Evolutionary conservation across 73 alveolate species (phyloP).

Genomic region (Blepharisma stoltei): DNA sequence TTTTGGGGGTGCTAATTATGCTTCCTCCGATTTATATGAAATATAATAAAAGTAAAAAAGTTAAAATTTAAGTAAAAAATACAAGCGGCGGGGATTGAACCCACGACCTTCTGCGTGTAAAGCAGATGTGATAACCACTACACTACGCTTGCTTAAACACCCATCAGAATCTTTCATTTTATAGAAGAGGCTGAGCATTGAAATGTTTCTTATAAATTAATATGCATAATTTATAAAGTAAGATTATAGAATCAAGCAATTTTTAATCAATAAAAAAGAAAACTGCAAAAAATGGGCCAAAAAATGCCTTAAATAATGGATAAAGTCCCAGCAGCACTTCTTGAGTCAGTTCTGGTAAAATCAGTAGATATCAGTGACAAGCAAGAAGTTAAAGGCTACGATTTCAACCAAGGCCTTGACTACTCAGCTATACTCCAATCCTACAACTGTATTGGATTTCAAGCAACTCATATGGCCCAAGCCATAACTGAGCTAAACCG

Average conservation of each 20-base stretch:
- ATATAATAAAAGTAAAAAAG: background rate
- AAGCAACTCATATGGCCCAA: slow-evolving; percentile 77
- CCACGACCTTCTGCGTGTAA: slow-evolving; percentile 32
- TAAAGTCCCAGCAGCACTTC: too few species aligned
- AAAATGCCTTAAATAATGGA: too few species aligned
- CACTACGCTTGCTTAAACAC: slow-evolving; percentile 17
- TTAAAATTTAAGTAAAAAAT: background rate
- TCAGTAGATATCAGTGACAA: too few species aligned
- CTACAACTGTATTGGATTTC: slow-evolving; percentile 64
- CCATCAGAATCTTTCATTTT: background rate
- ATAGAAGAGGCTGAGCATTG: too few species aligned
- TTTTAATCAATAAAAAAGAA: too few species aligned
- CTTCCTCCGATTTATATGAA: slow-evolving; percentile 12
- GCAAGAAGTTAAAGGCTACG: slow-evolving; percentile 86
- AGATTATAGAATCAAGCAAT: too few species aligned
- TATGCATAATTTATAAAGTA: too few species aligned
- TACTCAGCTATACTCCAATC: slow-evolving; percentile 38
- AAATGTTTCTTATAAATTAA: too few species aligned
- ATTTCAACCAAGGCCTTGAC: slow-evolving; percentile 94
- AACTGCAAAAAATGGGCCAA: too few species aligned
- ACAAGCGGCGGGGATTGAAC: slow-evolving; percentile 33
- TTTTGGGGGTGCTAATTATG: background rate
- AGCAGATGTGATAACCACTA: slow-evolving; percentile 31
- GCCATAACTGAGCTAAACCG: slow-evolving; percentile 88
- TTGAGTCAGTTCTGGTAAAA: too few species aligned